Evolutionary conservation across 768 basidiomycete genomes (phyloP).

Genomic region (Erythrobasidium yunnanense): DNA sequence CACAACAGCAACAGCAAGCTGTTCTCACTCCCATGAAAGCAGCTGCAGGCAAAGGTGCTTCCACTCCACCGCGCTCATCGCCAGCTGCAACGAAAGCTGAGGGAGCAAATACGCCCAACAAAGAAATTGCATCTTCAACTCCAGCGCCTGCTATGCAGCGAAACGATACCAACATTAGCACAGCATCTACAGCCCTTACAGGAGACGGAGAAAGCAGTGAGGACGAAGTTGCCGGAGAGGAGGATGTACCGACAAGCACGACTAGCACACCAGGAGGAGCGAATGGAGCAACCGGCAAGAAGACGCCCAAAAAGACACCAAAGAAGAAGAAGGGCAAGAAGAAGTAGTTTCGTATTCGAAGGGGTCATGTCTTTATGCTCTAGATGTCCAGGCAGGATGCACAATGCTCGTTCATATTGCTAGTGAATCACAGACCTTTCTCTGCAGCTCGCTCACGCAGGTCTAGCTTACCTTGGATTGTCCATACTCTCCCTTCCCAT

Average conservation of each 20-base stretch:
- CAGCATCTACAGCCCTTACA: conserved; percentile 7
- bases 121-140: not conserved
- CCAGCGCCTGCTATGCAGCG: not conserved
- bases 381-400: no score
- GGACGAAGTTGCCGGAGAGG: conserved; percentile 6
- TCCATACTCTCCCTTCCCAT: no score
- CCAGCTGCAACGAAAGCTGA: not conserved
- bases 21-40: not conserved
- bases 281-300: not conserved
- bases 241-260: not conserved
- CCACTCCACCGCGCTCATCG: not conserved
- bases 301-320: conserved; percentile 22
- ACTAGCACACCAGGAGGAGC: not conserved
- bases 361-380: no score
- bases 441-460: no score
- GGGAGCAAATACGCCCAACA: not conserved
- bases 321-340: conserved; percentile 8
- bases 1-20: not conserved
- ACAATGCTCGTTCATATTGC: no score
- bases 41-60: not conserved
- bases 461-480: no score
- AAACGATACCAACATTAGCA: not conserved
- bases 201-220: not conserved
- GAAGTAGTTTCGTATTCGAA: no score
- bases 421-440: no score